A percentile compares a stretch with the other conserved stretches of the same genome.
These are phyloP conservation scores for Acanthamoeba lenticulata DNA, from an alignment of 208 protist genomes.

Conservation along the genomic window DNA sequence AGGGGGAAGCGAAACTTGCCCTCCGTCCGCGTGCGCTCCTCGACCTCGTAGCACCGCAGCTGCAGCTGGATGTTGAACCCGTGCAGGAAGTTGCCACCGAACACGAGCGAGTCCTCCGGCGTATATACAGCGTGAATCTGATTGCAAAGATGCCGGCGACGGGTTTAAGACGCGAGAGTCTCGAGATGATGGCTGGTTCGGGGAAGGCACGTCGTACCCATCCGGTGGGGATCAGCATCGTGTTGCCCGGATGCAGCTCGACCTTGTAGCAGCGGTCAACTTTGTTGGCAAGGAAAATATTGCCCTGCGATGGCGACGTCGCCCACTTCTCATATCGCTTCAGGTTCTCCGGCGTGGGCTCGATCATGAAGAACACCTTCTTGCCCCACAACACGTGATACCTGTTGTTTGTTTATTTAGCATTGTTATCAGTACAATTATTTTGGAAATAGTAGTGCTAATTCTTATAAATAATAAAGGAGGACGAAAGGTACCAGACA, in stretches of 20 bases:
- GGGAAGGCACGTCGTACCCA: conserved; percentile 27
- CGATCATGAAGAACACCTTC: conserved; percentile 77
- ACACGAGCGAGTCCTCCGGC: conserved; percentile 79
- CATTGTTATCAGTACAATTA: too few relatives aligned
- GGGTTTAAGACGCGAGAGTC: not conserved
- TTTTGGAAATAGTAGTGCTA: too few relatives aligned
- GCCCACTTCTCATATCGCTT: conserved; percentile 66
- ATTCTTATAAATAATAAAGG: not conserved
- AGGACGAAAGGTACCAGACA: conserved; percentile 69
- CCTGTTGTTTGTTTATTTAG: too few relatives aligned
- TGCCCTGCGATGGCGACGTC: conserved; percentile 42
- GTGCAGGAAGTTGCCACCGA: conserved; percentile 84
- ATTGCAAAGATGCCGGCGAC: not conserved
- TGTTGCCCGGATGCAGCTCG: conserved; percentile 68
- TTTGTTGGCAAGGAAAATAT: conserved; percentile 11
- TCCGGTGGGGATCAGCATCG: conserved; percentile 65
- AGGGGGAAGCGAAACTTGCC: conserved; percentile 74
- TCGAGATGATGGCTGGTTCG: not conserved
- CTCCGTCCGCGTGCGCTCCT: conserved; percentile 19
- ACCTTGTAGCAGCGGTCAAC: conserved; percentile 32
- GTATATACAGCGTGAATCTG: conserved; percentile 82
- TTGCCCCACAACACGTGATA: conserved; percentile 81
- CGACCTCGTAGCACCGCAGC: conserved; percentile 56
- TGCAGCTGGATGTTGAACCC: conserved; percentile 65
- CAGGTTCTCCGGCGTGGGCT: conserved; percentile 59